These are phyloP conservation scores for Fusarium chlamydosporum DNA, from an alignment of 2,329 filamentous ascomycete genomes.

Conservation along the genomic window DNA sequence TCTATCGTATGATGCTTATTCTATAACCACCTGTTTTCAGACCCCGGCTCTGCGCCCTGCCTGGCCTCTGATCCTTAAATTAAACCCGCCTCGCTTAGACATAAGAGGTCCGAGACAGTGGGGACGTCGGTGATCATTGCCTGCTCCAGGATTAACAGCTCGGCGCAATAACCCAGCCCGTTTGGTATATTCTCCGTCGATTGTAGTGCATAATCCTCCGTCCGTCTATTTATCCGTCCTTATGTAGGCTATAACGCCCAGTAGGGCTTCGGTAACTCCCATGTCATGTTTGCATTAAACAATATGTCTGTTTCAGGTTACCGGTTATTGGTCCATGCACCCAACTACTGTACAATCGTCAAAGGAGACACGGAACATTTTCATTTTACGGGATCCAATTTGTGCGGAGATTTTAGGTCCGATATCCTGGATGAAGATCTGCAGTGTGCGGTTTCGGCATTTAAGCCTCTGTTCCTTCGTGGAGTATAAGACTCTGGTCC, in stretches of 20 bases:
- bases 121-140: background rate
- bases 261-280: background rate
- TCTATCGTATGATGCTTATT: background rate
- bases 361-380: background rate
- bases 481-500: slow-evolving; percentile 3
- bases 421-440: background rate
- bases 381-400: background rate
- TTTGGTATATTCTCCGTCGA: background rate
- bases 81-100: slow-evolving; percentile 1
- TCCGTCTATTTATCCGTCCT: too few relatives aligned
- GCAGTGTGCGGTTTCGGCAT: background rate
- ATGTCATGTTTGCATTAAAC: background rate
- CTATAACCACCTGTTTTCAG: background rate
- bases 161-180: background rate
- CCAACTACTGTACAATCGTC: background rate
- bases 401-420: background rate
- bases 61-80: background rate
- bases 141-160: background rate
- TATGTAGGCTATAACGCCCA: too few relatives aligned
- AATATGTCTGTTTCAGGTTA: slow-evolving; percentile 3
- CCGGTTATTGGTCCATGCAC: background rate
- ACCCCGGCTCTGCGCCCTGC: background rate
- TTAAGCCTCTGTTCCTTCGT: background rate
- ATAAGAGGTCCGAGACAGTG: background rate
- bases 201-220: background rate